Evolutionary conservation across 2,329 filamentous ascomycete genomes (phyloP).

Genomic region (Fusarium circinatum): DNA sequence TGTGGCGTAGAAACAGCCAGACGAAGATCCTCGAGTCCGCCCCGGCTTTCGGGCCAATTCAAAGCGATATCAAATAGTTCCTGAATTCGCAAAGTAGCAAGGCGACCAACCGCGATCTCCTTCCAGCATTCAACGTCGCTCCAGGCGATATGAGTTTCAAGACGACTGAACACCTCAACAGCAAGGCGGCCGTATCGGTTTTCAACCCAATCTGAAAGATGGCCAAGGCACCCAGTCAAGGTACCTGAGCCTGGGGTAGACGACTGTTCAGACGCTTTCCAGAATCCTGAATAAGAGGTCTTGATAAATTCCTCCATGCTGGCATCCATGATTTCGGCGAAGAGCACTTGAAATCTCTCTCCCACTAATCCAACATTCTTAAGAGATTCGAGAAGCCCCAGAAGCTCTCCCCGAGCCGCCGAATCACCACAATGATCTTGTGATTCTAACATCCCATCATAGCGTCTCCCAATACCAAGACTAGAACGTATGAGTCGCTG

Average conservation of each 20-base stretch:
- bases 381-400: conserved; percentile 67
- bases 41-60: conserved; percentile 76
- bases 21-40: conserved; percentile 79
- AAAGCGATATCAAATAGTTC: conserved; percentile 84
- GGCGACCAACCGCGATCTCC: conserved; percentile 72
- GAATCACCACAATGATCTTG: conserved; percentile 47
- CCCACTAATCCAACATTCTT: conserved; percentile 74
- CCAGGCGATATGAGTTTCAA: conserved; percentile 59
- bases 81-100: conserved; percentile 74
- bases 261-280: conserved; percentile 51
- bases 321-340: conserved; percentile 76
- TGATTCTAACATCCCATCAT: conserved; percentile 21
- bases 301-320: conserved; percentile 72
- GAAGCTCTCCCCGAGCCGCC: conserved; percentile 61
- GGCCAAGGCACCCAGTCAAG: conserved; percentile 65
- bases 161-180: conserved; percentile 66
- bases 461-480: conserved; percentile 50
- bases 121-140: conserved; percentile 75
- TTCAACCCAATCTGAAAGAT: conserved; percentile 74
- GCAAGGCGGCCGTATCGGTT: conserved; percentile 73
- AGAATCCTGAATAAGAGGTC: conserved; percentile 71
- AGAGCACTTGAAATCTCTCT: conserved; percentile 74
- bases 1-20: conserved; percentile 75
- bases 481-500: conserved; percentile 61
- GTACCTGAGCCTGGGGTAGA: conserved; percentile 36